Conservation (phyloP, 164 flowering plant species). For the Annona cherimola region DNA sequence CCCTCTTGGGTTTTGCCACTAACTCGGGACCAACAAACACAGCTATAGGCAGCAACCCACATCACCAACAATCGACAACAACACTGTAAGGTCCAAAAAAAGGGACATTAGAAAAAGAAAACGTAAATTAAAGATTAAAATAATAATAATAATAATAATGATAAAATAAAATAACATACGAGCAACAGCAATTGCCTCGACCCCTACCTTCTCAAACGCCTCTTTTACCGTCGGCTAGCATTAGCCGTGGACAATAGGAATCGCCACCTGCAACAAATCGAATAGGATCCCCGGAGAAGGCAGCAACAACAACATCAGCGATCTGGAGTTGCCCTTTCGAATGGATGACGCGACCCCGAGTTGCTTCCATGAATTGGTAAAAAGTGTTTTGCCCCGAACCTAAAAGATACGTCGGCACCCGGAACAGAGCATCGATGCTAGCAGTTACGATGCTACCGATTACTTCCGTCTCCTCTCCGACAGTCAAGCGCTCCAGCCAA, state of each 20-base stretch:
- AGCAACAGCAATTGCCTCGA: not conserved
- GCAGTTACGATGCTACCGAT: constrained; percentile 98
- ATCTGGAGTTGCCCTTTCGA: constrained; percentile 72
- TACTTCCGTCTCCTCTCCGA: no score
- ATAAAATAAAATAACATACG: not conserved
- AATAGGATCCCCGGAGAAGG: not conserved
- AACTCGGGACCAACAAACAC: no score
- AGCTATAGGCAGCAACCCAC: no score
- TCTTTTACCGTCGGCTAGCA: no score
- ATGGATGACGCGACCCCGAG: constrained; percentile 83
- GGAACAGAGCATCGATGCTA: constrained; percentile 65
- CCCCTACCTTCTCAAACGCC: not conserved
- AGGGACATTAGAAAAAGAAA: no score
- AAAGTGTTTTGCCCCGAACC: constrained; percentile 86
- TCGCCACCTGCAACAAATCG: not conserved
- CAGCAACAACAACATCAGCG: constrained; percentile 34
- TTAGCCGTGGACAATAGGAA: not conserved
- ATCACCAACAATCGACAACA: no score
- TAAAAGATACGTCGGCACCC: constrained; percentile 86
- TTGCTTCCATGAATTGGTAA: constrained; percentile 75
- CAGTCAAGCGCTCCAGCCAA: no score
- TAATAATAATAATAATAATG: no score
- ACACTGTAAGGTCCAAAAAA: no score
- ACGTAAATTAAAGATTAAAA: no score
- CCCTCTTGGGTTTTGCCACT: no score